phyloP scores from a whole-genome alignment of 2,329 filamentous ascomycete genomes.

The Xylaria sp. region DNA sequence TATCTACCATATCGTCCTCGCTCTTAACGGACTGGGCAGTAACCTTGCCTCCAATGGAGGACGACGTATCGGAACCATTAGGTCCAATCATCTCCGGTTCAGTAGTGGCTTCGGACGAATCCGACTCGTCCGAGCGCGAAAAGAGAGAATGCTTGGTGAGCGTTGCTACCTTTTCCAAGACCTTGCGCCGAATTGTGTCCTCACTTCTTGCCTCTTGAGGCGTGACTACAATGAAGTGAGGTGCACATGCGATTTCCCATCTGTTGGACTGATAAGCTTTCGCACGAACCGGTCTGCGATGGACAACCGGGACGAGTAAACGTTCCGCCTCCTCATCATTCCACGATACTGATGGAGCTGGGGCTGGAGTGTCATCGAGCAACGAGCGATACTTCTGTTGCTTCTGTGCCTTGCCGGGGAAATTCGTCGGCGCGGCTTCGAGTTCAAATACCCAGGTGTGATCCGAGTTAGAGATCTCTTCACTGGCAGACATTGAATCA shows the following conservation, averaged over 20 bases:
- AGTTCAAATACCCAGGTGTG: slow-evolving; percentile 70
- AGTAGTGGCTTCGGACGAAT: slow-evolving; percentile 47
- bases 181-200: slow-evolving; percentile 71
- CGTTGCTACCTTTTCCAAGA: slow-evolving; percentile 68
- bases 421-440: slow-evolving; percentile 73
- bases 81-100: slow-evolving; percentile 67
- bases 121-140: slow-evolving; percentile 43
- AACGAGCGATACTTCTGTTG: slow-evolving; percentile 46
- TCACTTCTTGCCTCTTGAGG: slow-evolving; percentile 63
- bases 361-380: slow-evolving; percentile 38
- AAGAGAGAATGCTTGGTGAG: slow-evolving; percentile 69
- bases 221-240: slow-evolving; percentile 70
- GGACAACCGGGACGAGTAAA: slow-evolving; percentile 66
- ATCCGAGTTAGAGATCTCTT: slow-evolving; percentile 64
- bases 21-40: slow-evolving; percentile 75
- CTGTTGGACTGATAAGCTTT: slow-evolving; percentile 34
- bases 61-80: slow-evolving; percentile 53
- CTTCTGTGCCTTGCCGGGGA: slow-evolving; percentile 45
- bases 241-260: slow-evolving; percentile 31
- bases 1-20: slow-evolving; percentile 85
- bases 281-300: slow-evolving; percentile 44
- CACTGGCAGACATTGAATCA: slow-evolving; percentile 60
- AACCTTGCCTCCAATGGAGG: slow-evolving; percentile 59
- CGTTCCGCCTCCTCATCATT: slow-evolving; percentile 58
- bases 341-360: slow-evolving; percentile 35